Percentiles rank a stretch among this genome's conserved stretches.
These are phyloP conservation scores for Gastrolobium villosum DNA, from an alignment of 306 rosid genomes.

Conservation along the genomic window DNA sequence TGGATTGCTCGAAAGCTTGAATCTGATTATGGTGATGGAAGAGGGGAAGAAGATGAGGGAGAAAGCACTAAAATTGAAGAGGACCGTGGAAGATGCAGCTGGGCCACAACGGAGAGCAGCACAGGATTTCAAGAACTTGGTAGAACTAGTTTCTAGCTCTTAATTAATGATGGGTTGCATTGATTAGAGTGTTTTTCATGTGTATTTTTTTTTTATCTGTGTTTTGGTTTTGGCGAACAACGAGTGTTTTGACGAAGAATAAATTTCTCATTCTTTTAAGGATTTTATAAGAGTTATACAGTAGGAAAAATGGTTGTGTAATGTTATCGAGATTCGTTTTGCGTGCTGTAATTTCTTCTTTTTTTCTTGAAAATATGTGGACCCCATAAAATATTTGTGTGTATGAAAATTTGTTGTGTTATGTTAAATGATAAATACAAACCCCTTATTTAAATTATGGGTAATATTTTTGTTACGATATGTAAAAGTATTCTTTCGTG, in stretches of 20 bases:
- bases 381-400: too few relatives aligned
- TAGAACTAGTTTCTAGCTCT: conserved; percentile 38
- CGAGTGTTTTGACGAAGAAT: not conserved
- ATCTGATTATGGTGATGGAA: conserved; percentile 47
- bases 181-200: not conserved
- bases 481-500: too few relatives aligned
- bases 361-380: too few relatives aligned
- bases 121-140: conserved; percentile 44
- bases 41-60: conserved; percentile 55
- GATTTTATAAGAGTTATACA: too few relatives aligned
- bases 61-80: conserved; percentile 40
- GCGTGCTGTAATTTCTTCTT: too few relatives aligned
- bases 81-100: conserved; percentile 37
- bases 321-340: too few relatives aligned
- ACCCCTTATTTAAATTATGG: too few relatives aligned
- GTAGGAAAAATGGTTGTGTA: too few relatives aligned
- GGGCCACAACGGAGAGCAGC: conserved; percentile 48
- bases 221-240: not conserved
- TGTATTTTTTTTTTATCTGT: not conserved
- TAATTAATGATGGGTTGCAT: not conserved
- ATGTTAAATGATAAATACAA: too few relatives aligned
- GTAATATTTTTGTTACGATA: too few relatives aligned
- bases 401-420: too few relatives aligned
- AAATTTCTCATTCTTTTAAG: too few relatives aligned
- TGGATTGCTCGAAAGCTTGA: conserved; percentile 55